These are phyloP conservation scores for Dovyalis caffra DNA, from an alignment of 345 rosid genomes.

Conservation along the genomic window DNA sequence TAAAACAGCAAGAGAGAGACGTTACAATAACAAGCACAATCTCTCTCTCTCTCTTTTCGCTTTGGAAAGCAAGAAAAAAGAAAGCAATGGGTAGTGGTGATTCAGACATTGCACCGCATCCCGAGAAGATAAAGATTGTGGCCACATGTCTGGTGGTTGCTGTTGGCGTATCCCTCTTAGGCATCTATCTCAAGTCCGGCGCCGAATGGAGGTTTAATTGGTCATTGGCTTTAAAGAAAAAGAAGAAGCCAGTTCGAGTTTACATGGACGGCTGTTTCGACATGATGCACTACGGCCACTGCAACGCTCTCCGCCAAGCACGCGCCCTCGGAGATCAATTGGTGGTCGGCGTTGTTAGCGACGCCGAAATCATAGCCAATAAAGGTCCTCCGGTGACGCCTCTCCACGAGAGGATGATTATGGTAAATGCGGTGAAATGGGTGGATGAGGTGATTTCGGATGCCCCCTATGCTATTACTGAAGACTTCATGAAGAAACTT, in stretches of 20 bases:
- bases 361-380: conserved; percentile 61
- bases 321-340: conserved; percentile 63
- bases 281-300: conserved; percentile 86
- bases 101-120: background rate
- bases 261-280: conserved; percentile 88
- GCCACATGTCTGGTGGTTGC: conserved; percentile 6
- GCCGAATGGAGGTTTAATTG: conserved; percentile 3
- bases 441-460: conserved; percentile 72
- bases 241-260: conserved; percentile 55
- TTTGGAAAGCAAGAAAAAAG: background rate
- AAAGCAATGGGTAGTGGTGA: background rate
- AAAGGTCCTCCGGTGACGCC: conserved; percentile 82
- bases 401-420: conserved; percentile 61
- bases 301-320: conserved; percentile 81
- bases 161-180: conserved; percentile 21
- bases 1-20: background rate
- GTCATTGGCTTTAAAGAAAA: conserved; percentile 17
- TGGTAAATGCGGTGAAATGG: conserved; percentile 78
- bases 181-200: conserved; percentile 10
- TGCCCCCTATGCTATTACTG: conserved; percentile 74
- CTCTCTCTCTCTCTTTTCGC: background rate
- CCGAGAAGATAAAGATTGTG: background rate
- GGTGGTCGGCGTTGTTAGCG: conserved; percentile 80
- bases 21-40: background rate
- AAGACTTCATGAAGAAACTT: conserved; percentile 67